A percentile compares a stretch with the other conserved stretches of the same genome.
Evolutionary conservation across 805 yeast species (phyloP).

Genomic region (Schizosaccharomyces cryophilus): DNA sequence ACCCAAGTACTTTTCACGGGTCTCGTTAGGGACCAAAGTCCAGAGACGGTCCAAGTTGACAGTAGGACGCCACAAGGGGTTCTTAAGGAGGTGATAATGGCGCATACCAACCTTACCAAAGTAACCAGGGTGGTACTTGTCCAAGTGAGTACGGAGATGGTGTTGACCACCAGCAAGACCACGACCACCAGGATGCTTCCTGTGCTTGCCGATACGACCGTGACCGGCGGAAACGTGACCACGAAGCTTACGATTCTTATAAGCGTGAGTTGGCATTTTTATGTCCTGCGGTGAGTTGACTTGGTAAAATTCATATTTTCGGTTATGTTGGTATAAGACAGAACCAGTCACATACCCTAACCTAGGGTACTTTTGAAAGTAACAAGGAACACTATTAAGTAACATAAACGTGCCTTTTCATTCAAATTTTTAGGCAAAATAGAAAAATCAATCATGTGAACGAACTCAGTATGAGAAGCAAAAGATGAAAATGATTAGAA

Average conservation of each 20-base stretch:
- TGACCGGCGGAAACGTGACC: conserved; percentile 99
- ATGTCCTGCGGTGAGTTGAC: conserved; percentile 1
- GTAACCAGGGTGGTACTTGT: conserved; percentile 99
- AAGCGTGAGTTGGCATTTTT: conserved; percentile 11
- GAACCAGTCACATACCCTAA: neutral
- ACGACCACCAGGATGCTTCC: conserved; percentile 7
- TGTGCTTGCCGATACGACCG: conserved; percentile 52
- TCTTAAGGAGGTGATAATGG: conserved; percentile 25
- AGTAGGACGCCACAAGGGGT: conserved; percentile 94
- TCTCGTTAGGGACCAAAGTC: conserved; percentile 82
- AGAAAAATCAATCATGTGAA: too few species aligned
- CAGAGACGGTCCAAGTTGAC: conserved; percentile 96
- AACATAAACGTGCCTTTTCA: too few species aligned
- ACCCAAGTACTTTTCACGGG: conserved; percentile 81
- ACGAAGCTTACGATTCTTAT: conserved; percentile 98
- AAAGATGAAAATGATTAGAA: too few species aligned
- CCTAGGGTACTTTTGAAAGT: neutral
- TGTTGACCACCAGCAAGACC: conserved; percentile 99
- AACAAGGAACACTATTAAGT: too few species aligned
- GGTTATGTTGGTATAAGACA: neutral
- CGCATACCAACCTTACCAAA: conserved; percentile 99
- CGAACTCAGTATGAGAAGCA: too few species aligned
- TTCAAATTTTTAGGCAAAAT: too few species aligned
- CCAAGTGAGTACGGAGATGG: conserved; percentile 99
- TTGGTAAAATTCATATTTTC: neutral